These are phyloP conservation scores for Magnolia sinica DNA, from an alignment of 164 flowering plant species.

Conservation along the genomic window DNA sequence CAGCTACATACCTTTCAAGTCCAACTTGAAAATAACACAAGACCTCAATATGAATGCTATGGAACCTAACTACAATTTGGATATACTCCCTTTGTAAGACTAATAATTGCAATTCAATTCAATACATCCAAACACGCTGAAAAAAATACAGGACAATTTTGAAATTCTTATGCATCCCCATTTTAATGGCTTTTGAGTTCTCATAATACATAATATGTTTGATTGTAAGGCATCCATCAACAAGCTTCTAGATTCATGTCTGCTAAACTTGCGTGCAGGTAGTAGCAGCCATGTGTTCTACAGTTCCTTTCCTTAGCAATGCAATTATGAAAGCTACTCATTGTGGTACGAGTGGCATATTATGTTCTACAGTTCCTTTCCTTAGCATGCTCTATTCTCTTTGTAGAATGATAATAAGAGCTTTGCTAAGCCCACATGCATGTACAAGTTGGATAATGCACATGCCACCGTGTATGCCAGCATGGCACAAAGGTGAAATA, in stretches of 20 bases:
- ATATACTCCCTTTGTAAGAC: neutral
- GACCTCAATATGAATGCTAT: too few relatives aligned
- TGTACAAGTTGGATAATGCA: neutral
- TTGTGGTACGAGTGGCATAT: conserved; percentile 46
- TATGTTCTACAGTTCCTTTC: neutral
- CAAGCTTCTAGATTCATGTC: neutral
- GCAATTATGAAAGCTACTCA: conserved; percentile 88
- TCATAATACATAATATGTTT: too few relatives aligned
- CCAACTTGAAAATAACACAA: too few relatives aligned
- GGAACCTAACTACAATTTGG: too few relatives aligned
- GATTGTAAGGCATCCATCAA: neutral
- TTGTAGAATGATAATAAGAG: neutral
- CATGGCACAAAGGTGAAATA: too few relatives aligned
- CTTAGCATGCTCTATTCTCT: neutral
- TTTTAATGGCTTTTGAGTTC: too few relatives aligned
- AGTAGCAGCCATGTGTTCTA: conserved; percentile 89
- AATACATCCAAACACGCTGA: neutral
- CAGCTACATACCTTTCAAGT: too few relatives aligned
- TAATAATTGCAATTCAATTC: neutral
- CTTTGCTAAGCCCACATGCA: neutral
- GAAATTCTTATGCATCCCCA: neutral
- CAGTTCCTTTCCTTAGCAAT: conserved; percentile 75
- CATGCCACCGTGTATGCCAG: too few relatives aligned
- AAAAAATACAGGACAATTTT: neutral
- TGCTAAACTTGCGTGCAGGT: conserved; percentile 45